phyloP scores from a whole-genome alignment of 495 filamentous ascomycete genomes.

The Aspergillus steynii region DNA sequence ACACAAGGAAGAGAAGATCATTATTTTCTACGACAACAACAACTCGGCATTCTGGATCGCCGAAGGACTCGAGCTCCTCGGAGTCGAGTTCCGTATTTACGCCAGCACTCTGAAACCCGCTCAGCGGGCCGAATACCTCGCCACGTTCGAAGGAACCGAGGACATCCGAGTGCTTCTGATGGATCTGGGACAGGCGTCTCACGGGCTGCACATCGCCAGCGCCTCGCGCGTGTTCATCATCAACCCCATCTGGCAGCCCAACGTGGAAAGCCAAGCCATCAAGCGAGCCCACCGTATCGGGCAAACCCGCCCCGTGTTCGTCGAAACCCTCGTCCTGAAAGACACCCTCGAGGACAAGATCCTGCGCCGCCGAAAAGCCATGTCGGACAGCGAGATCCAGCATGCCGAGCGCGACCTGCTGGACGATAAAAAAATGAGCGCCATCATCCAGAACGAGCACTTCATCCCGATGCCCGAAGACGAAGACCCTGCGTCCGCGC shows the following conservation, averaged over 20 bases:
- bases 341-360: constrained; percentile 87
- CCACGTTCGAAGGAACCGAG: constrained; percentile 69
- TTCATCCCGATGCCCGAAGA: constrained; percentile 59
- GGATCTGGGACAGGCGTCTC: constrained; percentile 84
- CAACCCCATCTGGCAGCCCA: constrained; percentile 82
- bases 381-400: constrained; percentile 74
- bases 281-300: constrained; percentile 89
- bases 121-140: constrained; percentile 69
- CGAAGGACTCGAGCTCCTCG: constrained; percentile 74
- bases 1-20: constrained; percentile 75
- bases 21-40: constrained; percentile 90
- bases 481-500: constrained; percentile 28
- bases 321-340: constrained; percentile 82
- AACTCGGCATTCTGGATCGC: constrained; percentile 83
- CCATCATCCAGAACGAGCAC: constrained; percentile 72
- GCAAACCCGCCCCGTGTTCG: constrained; percentile 75
- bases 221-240: constrained; percentile 91
- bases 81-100: constrained; percentile 82
- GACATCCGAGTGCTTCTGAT: constrained; percentile 76
- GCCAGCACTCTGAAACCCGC: constrained; percentile 63
- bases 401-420: constrained; percentile 66
- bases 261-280: constrained; percentile 87
- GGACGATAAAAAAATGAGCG: constrained; percentile 74
- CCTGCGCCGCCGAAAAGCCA: constrained; percentile 67
- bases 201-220: constrained; percentile 78